Conservation (phyloP, 257 asterid genomes). For the Cordia subcordata region DNA sequence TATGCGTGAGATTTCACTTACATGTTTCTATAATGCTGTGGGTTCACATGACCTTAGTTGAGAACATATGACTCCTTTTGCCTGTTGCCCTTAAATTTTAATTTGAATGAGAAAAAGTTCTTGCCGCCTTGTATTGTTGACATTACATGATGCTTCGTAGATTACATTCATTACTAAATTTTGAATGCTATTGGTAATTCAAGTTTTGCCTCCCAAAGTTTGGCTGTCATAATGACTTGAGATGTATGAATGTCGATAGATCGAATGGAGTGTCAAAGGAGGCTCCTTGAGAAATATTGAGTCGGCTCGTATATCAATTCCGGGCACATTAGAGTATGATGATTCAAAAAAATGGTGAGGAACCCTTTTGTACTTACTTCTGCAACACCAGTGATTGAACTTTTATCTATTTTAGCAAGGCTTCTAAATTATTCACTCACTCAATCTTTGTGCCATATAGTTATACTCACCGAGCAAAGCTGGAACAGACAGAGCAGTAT, state of each 20-base stretch:
- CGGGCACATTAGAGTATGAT: constrained; percentile 75
- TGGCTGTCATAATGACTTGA: constrained; percentile 2
- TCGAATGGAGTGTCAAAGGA: constrained; percentile 95
- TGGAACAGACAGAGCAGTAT: constrained; percentile 85
- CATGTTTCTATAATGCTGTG: too few relatives aligned
- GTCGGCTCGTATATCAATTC: constrained; percentile 89
- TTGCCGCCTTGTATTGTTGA: too few relatives aligned
- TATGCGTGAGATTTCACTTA: too few relatives aligned
- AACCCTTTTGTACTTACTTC: constrained; percentile 7
- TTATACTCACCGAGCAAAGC: constrained; percentile 77
- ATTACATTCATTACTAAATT: neutral
- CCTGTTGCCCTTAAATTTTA: too few relatives aligned
- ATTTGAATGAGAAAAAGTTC: too few relatives aligned
- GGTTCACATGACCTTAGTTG: too few relatives aligned
- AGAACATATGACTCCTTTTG: too few relatives aligned
- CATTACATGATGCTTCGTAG: too few relatives aligned
- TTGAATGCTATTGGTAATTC: neutral
- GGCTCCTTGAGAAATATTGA: constrained; percentile 85
- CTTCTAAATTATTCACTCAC: constrained; percentile 14
- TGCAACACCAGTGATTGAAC: neutral
- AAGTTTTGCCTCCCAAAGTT: neutral
- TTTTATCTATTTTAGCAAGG: neutral
- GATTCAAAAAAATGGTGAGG: constrained; percentile 79
- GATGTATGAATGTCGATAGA: constrained; percentile 33
- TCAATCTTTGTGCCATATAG: constrained; percentile 39